Percentiles rank a stretch among this genome's conserved stretches.
These are phyloP conservation scores for Pleurotus tuoliensis DNA, from an alignment of 768 basidiomycete species.

Conservation along the genomic window DNA sequence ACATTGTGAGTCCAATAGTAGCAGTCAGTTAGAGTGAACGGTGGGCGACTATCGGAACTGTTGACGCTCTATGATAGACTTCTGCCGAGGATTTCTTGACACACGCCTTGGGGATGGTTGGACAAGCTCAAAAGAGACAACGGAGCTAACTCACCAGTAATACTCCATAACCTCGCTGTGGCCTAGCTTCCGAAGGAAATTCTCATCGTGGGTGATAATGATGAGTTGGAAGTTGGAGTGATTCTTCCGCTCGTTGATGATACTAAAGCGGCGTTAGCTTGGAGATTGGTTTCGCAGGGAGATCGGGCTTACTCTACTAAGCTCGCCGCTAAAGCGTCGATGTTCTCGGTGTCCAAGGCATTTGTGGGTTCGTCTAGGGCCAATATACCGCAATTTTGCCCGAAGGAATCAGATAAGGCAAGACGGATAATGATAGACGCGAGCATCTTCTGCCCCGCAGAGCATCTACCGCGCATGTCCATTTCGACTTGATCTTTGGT, in stretches of 20 bases:
- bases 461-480: constrained; percentile 99
- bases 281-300: constrained; percentile 1
- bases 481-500: constrained; percentile 98
- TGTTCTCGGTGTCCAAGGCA: constrained; percentile 93
- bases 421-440: constrained; percentile 97
- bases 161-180: constrained; percentile 92
- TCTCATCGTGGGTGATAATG: constrained; percentile 96
- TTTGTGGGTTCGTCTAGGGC: constrained; percentile 98
- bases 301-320: constrained; percentile 75
- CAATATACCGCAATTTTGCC: constrained; percentile 95
- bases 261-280: constrained; percentile 41
- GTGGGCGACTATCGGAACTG: constrained; percentile 49
- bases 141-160: constrained; percentile 66
- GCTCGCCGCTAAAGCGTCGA: constrained; percentile 88
- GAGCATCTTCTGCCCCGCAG: constrained; percentile 97
- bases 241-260: constrained; percentile 88
- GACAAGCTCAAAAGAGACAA: constrained; percentile 1
- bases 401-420: constrained; percentile 95
- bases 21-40: too few species aligned
- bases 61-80: constrained; percentile 73
- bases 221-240: constrained; percentile 95
- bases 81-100: constrained; percentile 63
- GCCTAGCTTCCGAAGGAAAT: constrained; percentile 86
- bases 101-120: constrained; percentile 61
- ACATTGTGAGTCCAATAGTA: too few species aligned